phyloP scores from a whole-genome alignment of 2,329 filamentous ascomycete species.

The Lizonia empirigonia region DNA sequence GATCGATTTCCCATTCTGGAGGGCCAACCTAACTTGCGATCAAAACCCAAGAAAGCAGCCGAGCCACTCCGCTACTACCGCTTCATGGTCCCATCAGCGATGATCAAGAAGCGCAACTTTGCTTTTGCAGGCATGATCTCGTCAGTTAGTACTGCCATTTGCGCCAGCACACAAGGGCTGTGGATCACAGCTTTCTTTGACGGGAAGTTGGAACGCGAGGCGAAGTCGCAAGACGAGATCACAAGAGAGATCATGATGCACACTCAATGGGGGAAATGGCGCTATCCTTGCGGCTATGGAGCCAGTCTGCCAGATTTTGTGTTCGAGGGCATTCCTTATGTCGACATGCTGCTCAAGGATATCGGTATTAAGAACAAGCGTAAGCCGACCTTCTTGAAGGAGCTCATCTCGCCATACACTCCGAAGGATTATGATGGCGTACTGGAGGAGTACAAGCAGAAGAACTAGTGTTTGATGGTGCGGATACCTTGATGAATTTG shows the following conservation, averaged over 20 bases:
- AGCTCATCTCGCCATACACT: slow-evolving; percentile 27
- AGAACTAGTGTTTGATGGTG: slow-evolving; percentile 1
- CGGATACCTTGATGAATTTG: too few relatives aligned
- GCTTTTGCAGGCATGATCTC: slow-evolving; percentile 38
- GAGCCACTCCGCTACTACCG: slow-evolving; percentile 49
- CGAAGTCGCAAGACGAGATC: slow-evolving; percentile 17
- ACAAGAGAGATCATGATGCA: slow-evolving; percentile 61
- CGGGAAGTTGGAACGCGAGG: slow-evolving; percentile 50
- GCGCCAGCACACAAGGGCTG: slow-evolving; percentile 48
- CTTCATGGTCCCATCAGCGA: slow-evolving; percentile 48
- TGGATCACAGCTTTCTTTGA: slow-evolving; percentile 68
- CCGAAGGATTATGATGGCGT: slow-evolving; percentile 33
- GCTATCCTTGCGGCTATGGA: slow-evolving; percentile 69
- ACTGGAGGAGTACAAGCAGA: slow-evolving; percentile 26
- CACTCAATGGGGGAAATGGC: slow-evolving; percentile 57
- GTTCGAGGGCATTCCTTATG: slow-evolving; percentile 76
- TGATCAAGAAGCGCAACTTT: slow-evolving; percentile 13
- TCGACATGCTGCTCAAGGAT: slow-evolving; percentile 60
- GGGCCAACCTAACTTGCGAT: slow-evolving; percentile 51
- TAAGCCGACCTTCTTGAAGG: slow-evolving; percentile 17
- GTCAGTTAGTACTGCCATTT: slow-evolving; percentile 45
- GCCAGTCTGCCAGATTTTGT: slow-evolving; percentile 69
- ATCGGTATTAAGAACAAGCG: slow-evolving; percentile 11
- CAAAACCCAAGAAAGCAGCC: slow-evolving; percentile 11
- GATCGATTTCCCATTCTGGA: slow-evolving; percentile 58